Evolutionary conservation across 108 stramenopile genomes (phyloP).

Genomic region (Asterionellopsis glacialis): DNA sequence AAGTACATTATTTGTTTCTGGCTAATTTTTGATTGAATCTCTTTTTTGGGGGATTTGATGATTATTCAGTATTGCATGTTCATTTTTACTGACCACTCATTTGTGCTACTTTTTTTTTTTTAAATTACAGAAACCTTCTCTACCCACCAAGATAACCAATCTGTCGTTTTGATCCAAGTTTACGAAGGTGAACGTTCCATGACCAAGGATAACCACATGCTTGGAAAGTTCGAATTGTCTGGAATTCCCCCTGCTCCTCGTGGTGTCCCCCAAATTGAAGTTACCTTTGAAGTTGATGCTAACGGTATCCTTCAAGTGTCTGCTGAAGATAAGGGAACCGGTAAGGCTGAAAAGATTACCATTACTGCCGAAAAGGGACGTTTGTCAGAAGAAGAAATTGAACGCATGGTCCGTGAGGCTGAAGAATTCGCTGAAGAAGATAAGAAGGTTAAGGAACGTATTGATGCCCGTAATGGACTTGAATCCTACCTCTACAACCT

Average conservation of each 20-base stretch:
- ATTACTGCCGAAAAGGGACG: slow-evolving; percentile 97
- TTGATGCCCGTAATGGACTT: slow-evolving; percentile 86
- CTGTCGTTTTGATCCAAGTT: slow-evolving; percentile 87
- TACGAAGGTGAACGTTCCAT: slow-evolving; percentile 96
- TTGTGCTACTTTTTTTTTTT: slow-evolving; percentile 1
- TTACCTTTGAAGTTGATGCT: slow-evolving; percentile 96
- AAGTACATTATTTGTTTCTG: slow-evolving; percentile 20
- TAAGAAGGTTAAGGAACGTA: slow-evolving; percentile 70
- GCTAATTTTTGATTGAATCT: neutral
- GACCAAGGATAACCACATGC: slow-evolving; percentile 92
- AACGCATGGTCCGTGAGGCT: slow-evolving; percentile 93
- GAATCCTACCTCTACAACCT: slow-evolving; percentile 93
- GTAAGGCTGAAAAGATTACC: slow-evolving; percentile 93
- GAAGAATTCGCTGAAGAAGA: slow-evolving; percentile 92
- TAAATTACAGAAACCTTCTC: slow-evolving; percentile 64
- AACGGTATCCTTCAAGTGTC: slow-evolving; percentile 91
- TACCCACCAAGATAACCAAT: slow-evolving; percentile 93
- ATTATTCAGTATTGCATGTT: slow-evolving; percentile 1
- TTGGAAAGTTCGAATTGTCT: slow-evolving; percentile 94
- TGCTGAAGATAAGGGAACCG: slow-evolving; percentile 93
- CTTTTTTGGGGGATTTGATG: too few species aligned
- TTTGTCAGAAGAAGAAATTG: slow-evolving; percentile 90
- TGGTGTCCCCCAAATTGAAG: slow-evolving; percentile 93
- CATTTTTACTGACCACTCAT: neutral
- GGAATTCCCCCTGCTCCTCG: slow-evolving; percentile 94